Conservation (phyloP, 257 asterid species). For the Coffea eugenioides region DNA sequence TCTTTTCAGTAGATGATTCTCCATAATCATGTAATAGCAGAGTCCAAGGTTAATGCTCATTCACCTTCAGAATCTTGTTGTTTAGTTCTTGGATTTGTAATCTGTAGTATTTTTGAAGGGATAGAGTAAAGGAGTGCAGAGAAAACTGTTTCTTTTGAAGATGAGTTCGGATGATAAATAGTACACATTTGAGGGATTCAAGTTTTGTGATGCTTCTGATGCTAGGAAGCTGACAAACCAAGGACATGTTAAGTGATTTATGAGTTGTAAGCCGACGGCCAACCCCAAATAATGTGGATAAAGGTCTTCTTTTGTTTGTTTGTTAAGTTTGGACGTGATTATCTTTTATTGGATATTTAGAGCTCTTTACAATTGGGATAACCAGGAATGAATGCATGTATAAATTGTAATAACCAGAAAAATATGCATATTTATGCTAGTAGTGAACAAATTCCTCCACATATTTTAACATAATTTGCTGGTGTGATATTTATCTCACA, state of each 20-base stretch:
- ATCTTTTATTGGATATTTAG: not conserved
- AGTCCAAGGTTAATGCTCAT: not conserved
- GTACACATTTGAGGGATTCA: not conserved
- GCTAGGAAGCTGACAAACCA: not conserved
- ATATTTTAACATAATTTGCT: not conserved
- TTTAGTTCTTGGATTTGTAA: not conserved
- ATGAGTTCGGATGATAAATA: not conserved
- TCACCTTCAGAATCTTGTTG: not conserved
- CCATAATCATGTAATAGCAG: not conserved
- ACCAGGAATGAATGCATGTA: no score
- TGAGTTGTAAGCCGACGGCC: not conserved
- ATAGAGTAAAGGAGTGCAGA: not conserved
- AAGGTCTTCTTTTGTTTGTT: not conserved
- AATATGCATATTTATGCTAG: not conserved
- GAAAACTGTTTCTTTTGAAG: not conserved
- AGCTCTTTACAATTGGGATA: no score
- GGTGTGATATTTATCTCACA: constrained; percentile 24
- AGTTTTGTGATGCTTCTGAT: not conserved
- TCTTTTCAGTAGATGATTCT: not conserved
- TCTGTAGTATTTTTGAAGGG: not conserved
- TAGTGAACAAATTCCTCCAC: not conserved
- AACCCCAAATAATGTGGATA: not conserved
- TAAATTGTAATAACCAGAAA: not conserved
- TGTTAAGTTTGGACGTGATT: not conserved
- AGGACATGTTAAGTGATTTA: not conserved